Conservation (phyloP, 2,329 filamentous ascomycete genomes). For the Trichoderma breve region DNA sequence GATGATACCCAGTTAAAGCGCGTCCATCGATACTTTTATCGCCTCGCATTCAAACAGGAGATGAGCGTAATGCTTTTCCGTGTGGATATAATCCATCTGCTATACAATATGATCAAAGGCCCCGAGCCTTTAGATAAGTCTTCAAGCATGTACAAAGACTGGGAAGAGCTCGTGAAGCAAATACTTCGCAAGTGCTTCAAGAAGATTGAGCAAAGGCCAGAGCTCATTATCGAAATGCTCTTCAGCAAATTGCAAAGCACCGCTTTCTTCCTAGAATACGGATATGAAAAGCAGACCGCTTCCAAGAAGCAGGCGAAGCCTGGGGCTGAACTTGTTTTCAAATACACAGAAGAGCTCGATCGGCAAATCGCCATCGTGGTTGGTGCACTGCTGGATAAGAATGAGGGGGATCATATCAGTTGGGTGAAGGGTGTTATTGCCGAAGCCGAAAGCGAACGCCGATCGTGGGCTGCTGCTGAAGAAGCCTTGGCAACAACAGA, state of each 20-base stretch:
- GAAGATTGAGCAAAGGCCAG: slow-evolving; percentile 81
- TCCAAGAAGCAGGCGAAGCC: slow-evolving; percentile 61
- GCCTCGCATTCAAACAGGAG: slow-evolving; percentile 91
- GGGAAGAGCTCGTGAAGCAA: slow-evolving; percentile 85
- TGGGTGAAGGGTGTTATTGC: slow-evolving; percentile 77
- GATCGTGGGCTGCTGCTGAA: slow-evolving; percentile 73
- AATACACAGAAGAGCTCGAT: slow-evolving; percentile 63
- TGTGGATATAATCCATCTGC: slow-evolving; percentile 83
- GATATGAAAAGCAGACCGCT: slow-evolving; percentile 79
- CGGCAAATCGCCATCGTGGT: slow-evolving; percentile 79
- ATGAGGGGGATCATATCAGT: slow-evolving; percentile 69
- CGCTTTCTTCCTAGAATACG: slow-evolving; percentile 84
- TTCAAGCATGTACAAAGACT: slow-evolving; percentile 73
- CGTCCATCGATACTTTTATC: slow-evolving; percentile 89
- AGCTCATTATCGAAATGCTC: slow-evolving; percentile 84
- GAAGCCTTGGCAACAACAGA: slow-evolving; percentile 51
- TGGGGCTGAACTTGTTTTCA: slow-evolving; percentile 81
- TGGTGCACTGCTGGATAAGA: slow-evolving; percentile 74
- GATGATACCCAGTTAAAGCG: slow-evolving; percentile 80
- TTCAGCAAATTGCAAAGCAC: slow-evolving; percentile 89
- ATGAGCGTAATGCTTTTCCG: slow-evolving; percentile 85
- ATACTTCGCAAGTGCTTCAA: slow-evolving; percentile 78
- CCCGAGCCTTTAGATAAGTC: slow-evolving; percentile 70
- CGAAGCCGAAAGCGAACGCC: slow-evolving; percentile 68
- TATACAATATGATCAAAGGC: slow-evolving; percentile 90